Base-by-base conservation (phyloP, 108 stramenopile genomes). In the Craspedostauros australis region DNA sequence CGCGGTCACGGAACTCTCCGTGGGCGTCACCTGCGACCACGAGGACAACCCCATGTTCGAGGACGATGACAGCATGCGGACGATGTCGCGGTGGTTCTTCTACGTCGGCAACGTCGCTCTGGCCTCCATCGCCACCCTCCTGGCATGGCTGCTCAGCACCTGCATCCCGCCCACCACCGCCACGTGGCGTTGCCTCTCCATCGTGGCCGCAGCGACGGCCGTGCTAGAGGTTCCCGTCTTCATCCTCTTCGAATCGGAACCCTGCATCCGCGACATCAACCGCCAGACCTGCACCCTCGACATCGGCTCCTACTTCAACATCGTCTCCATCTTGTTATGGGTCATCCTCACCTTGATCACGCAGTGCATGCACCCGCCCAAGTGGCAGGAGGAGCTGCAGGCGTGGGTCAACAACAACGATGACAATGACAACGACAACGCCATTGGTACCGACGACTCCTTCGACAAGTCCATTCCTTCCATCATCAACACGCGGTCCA, bases 271-370 rank as follows among this genome's bases (percentile, higher is more conserved):
- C 26, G 54, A 70, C 42, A 25, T 41, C 2, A 26, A 14, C 11
- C 36, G 60, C 1, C 66, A 67, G 24, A 58, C 50, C 5, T 70
- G 68, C 26, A 29, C 40, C 4, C 27, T 61, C 19, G 38, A 36
- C n/a, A 25, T 32, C 5, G 61, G 61, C 14, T 48, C 40, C 1
- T 70, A 55, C 33, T 43, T 70, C 28, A 45, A 51, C 24, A 34
- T 62, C 26, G 47, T 23, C 4, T 57, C 55, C 38, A 57, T 70
- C 24, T 15, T 38, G 3, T 30, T 70, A 5, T 57, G 39, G 54
- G 47, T 70, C 3, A 18, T 50, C n/a, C 56, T 62, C 50, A 70
- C 68, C 7, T 4, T 70, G 3, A 56, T 55, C 54, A 51, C 60
- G 2, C 68, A 70, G 50, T 62, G 38, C 32, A 20, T 70, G 3